Conservation (phyloP, 1,139 yeast genomes). For the Yamadazyma jaroonii region DNA sequence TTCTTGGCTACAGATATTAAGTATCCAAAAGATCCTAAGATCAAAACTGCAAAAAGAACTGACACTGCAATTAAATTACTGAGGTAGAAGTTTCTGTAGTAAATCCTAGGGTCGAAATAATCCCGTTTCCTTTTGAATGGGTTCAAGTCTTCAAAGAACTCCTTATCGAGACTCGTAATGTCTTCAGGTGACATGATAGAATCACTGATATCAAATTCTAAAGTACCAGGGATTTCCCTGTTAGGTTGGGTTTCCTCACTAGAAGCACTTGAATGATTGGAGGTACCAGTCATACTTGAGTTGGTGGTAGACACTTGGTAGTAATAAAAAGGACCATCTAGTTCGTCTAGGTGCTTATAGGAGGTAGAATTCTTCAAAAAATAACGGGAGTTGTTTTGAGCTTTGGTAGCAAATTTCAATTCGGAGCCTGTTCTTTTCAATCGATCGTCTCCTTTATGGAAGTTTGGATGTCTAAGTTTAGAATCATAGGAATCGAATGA, state of each 20-base stretch:
- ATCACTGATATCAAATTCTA: conserved; percentile 6
- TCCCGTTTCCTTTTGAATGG: conserved; percentile 12
- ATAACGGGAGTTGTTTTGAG: conserved; percentile 14
- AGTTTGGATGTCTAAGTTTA: conserved; percentile 14
- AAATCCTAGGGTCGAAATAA: conserved; percentile 14
- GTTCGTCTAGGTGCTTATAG: conserved; percentile 8
- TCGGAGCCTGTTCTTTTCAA: conserved; percentile 7
- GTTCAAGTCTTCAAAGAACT: conserved; percentile 10
- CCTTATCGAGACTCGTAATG: conserved; percentile 8
- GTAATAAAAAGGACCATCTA: conserved; percentile 17
- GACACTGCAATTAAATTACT: conserved; percentile 13
- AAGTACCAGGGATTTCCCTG: background rate
- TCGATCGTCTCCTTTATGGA: conserved; percentile 13
- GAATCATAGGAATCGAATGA: background rate
- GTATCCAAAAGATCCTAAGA: conserved; percentile 17
- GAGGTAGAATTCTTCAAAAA: conserved; percentile 9
- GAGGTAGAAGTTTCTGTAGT: conserved; percentile 9
- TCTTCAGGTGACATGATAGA: conserved; percentile 13
- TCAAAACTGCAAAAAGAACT: conserved; percentile 11
- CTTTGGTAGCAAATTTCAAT: conserved; percentile 13
- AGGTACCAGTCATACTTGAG: background rate
- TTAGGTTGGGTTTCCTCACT: too few relatives aligned
- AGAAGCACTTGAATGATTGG: background rate
- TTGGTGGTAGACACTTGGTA: conserved; percentile 6
- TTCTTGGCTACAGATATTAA: conserved; percentile 10